Base-by-base conservation (phyloP, 176 grass and related monocot species). In the Eragrostis curvula region DNA sequence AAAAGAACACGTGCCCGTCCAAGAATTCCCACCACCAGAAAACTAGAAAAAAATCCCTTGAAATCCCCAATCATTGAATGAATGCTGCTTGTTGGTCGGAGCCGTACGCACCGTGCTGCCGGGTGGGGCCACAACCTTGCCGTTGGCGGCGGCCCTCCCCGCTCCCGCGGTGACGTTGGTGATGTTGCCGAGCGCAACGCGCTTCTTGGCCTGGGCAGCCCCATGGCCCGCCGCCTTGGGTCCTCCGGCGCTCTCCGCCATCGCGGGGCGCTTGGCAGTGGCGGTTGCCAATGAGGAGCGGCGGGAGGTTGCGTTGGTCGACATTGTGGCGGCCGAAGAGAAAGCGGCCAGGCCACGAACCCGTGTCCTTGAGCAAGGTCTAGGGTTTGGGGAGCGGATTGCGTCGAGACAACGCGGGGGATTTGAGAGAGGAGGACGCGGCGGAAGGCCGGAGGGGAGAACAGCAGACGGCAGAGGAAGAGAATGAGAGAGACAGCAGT, bases 181-280 rank as follows among this genome's bases (percentile, higher is more conserved):
- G 74, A 96, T 88, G 79, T 96, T 93, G 8, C 87, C 82, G 11
- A 99, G 93, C 27, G 93, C 96, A 2, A 95, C 89, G 80, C 96
- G 94, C 85, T 99, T 99, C 85, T 96, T 99, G 32, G 87, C 87
- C 80, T 94, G 89, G 75, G 53, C 66, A 56, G 83, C 73, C n/a
- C 75, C 21, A 46, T 84, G 42, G 5, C 70, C 88, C 15, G 80
- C 69, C 12, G 79, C 43, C 79, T 80, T 90, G 20, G 72, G 1
- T 3, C 61, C 87, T 70, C 66, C 44, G 80, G 79, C 49, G 29
- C 12, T 44, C 64, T 92, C 88, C 49, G 86, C 17, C 90, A 74
- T 50, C 15, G 89, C 86, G 2, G 84, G 89, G 67, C 84, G 87
- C 89, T 94, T 94, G 21, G 84, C 84, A 71, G 76, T 51, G 23